phyloP scores from a whole-genome alignment of 768 basidiomycete species.

The Hygrophorus pudorinus region DNA sequence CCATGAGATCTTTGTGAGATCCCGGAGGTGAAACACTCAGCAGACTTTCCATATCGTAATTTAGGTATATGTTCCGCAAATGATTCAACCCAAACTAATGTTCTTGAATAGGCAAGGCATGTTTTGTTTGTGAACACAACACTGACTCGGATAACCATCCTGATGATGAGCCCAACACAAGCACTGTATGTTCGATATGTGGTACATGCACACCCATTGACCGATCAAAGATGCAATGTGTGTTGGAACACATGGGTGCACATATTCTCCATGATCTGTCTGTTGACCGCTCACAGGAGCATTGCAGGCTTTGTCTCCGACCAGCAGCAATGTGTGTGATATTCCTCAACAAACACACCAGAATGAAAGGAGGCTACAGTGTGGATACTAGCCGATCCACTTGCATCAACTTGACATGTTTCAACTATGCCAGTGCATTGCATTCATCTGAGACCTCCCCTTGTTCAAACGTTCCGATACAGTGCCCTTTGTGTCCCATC shows the following conservation, averaged over 20 bases:
- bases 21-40: conserved; percentile 10
- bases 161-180: not conserved
- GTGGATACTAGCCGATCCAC: conserved; percentile 11
- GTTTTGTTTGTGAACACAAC: conserved; percentile 16
- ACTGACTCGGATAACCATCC: not conserved
- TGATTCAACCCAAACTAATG: not conserved
- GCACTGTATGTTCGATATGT: conserved; percentile 6
- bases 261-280: conserved; percentile 18
- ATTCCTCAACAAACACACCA: conserved; percentile 15
- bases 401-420: conserved; percentile 12
- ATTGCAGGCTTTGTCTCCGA: conserved; percentile 19
- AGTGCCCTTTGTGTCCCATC: conserved; percentile 8
- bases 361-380: conserved; percentile 7
- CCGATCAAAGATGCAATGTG: conserved; percentile 9
- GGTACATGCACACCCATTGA: conserved; percentile 8
- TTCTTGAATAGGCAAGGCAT: conserved; percentile 11
- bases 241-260: conserved; percentile 18
- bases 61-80: conserved; percentile 9
- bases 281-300: conserved; percentile 8
- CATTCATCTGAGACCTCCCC: conserved; percentile 10
- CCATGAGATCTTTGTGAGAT: conserved; percentile 10
- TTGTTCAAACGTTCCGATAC: conserved; percentile 17
- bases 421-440: conserved; percentile 11
- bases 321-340: conserved; percentile 12
- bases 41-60: conserved; percentile 14